Base-by-base conservation (phyloP, 371 early-diverging fungal species). In the Encephalitozoon intestinalis region DNA sequence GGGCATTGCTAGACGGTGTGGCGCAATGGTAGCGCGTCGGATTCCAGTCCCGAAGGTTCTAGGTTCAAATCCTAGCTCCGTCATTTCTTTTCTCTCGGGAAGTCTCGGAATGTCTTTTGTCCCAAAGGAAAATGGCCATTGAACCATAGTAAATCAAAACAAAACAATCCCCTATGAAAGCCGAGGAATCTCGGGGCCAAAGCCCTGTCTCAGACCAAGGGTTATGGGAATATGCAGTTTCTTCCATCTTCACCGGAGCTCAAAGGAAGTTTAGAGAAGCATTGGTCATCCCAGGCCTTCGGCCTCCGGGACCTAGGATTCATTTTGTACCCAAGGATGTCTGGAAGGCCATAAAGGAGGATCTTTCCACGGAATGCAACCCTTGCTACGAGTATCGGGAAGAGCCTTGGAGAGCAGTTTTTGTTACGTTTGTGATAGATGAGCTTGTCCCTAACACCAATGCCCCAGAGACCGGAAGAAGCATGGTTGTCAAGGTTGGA, bases 21-120 rank as follows among this genome's bases (percentile, higher is more conserved):
- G 81, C 81, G 75, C 81, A 81, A 79, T 78, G 81, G 81, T 77
- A 81, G 81, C 81, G 81, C 78, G 52, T 77, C 71, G 71, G 81
- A 81, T 76, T 81, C 76, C 81, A 76, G 76, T 50, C 76, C 81
- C 73, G 71, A 67, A 69, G 81, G 81, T 77, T 79, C 49, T 64
- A 50, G 78, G 81, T 81, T 81, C 81, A 63, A 81, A 54, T 71
- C 81, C 78, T 73, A 34, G 30, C 72, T 67, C 43, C 76, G 76
- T 79, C 79, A 79, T 40, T 46, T 70, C 54, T 67, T 31, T 51
- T 39, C 18, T 9, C 23, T 49, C 26, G 18, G 1, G 4, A 15
- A 5, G 2, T 21, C 0, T 30, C 0, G 21, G 2, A 0, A 4
- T 46, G 49, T 7, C 2, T 46, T 46, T 15, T 46, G 5, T 21